These are phyloP conservation scores for Hanseniaspora nectarophila DNA, from an alignment of 805 yeast species.

Conservation along the genomic window DNA sequence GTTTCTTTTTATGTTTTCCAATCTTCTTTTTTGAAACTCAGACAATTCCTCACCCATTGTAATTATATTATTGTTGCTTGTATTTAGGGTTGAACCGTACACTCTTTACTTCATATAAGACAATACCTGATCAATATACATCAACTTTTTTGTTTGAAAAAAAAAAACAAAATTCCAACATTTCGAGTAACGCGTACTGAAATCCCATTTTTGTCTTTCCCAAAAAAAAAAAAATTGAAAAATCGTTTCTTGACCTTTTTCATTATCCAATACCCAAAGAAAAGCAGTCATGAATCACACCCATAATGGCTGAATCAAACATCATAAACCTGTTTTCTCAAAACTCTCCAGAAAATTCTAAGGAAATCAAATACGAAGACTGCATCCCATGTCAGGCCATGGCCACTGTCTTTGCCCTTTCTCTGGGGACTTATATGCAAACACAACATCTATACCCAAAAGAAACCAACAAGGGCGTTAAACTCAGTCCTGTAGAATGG, in stretches of 20 bases:
- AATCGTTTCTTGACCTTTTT: too few species aligned
- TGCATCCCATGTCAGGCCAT: conserved; percentile 62
- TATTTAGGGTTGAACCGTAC: too few species aligned
- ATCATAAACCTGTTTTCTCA: conserved; percentile 4
- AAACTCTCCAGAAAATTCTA: conserved; percentile 14
- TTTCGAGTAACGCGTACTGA: too few species aligned
- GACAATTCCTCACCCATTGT: conserved; percentile 31
- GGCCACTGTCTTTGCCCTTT: conserved; percentile 46
- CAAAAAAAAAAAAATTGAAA: too few species aligned
- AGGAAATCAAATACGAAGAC: conserved; percentile 35
- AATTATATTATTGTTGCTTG: too few species aligned
- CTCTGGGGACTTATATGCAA: conserved; percentile 50
- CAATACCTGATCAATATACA: too few species aligned
- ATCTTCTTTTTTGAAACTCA: conserved; percentile 60
- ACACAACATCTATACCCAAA: conserved; percentile 40
- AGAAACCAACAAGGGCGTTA: conserved; percentile 25
- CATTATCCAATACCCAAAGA: background rate
- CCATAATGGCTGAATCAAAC: conserved; percentile 6
- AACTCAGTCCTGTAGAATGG: conserved; percentile 21
- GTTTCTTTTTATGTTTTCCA: conserved; percentile 73
- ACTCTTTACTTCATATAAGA: too few species aligned
- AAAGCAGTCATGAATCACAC: too few species aligned
- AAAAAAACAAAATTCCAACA: too few species aligned
- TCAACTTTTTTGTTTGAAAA: too few species aligned
- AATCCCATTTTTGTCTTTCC: too few species aligned